Evolutionary conservation across 139 green algal species (phyloP), one percentile per base, ranked within the genome.

Genomic region (Edaphochlamys debaryana): DNA sequence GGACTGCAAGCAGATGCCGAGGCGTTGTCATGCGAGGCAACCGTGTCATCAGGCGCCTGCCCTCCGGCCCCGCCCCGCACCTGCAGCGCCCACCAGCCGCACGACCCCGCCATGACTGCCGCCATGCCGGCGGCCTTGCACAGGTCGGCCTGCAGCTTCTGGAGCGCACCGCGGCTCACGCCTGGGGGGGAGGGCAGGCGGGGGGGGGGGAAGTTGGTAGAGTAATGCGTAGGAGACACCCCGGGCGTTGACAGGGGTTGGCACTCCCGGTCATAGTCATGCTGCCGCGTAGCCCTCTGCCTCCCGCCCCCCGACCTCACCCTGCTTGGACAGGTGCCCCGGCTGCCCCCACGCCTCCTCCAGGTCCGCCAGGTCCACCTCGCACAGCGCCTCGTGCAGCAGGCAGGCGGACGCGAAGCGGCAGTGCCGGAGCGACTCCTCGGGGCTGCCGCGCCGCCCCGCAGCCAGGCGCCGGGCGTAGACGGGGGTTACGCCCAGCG

Each of bases 81-180:
- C 76, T 82, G 76, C 41, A 94, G 74, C 42, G 87, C 84, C 90
- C 92, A 95, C 93, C 93, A 96, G 45, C 87, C 89, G 52, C 84
- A 69, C 2, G 60, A 60, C 30, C n/a, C n/a, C 71, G 86, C 89
- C 80, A 93, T 86, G n/a, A 81, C 45, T 0, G 62, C 58, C 13
- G 92, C 90, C 91, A 95, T 95, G 77, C 75, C 91, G 32, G 93
- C 90, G 79, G 66, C 87, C 77, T 93, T 91, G 62, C 82, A 76
- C 29, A 92, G 63, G n/a, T 95, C 86, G 9, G 42, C 38, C 79
- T 95, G 90, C 75, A 93, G 67, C 84, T 92, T 91, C 81, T 95
- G 91, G 42, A 95, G 69, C 79, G 91, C 67, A 7, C 92, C 92
- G 1, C 78, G 64, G 17, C 40, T 85, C 32, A 93, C 71, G 54